These are phyloP conservation scores for Tieghemostelium lacteum DNA, from an alignment of 78 protist species.

Conservation along the genomic window DNA sequence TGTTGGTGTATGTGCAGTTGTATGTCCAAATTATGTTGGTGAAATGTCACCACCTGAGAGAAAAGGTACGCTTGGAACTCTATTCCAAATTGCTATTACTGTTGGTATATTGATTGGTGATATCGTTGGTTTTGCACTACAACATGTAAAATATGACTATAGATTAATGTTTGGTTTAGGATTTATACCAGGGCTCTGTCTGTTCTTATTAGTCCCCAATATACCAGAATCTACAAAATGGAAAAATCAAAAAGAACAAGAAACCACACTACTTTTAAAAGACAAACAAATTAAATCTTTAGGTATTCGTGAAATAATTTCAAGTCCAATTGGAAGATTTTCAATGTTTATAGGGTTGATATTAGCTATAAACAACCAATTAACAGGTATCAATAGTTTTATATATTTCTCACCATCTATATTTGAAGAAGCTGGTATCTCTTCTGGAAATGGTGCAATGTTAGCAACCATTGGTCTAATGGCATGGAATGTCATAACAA, in stretches of 20 bases:
- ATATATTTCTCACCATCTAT: constrained; percentile 46
- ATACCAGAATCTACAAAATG: constrained; percentile 44
- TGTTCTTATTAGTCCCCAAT: constrained; percentile 5
- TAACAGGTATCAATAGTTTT: constrained; percentile 70
- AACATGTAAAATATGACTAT: constrained; percentile 13
- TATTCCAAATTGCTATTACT: constrained; percentile 61
- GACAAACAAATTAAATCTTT: neutral
- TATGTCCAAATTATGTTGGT: constrained; percentile 57
- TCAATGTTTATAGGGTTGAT: constrained; percentile 52
- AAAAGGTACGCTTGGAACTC: constrained; percentile 56
- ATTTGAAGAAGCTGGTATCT: constrained; percentile 34
- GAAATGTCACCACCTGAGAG: constrained; percentile 27
- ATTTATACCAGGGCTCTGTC: constrained; percentile 29
- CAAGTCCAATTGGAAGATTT: constrained; percentile 54
- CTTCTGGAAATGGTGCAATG: constrained; percentile 17
- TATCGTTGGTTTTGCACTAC: constrained; percentile 30
- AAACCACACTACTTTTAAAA: constrained; percentile 2
- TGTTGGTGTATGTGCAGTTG: constrained; percentile 43
- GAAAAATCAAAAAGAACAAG: neutral
- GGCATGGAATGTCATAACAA: constrained; percentile 50
- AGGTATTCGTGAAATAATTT: neutral
- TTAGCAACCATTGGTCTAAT: constrained; percentile 38
- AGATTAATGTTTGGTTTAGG: constrained; percentile 41
- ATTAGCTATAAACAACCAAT: constrained; percentile 62
- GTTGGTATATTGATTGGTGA: constrained; percentile 41